phyloP scores from a whole-genome alignment of 2,329 filamentous ascomycete genomes.

The Scytalidium sp. region DNA sequence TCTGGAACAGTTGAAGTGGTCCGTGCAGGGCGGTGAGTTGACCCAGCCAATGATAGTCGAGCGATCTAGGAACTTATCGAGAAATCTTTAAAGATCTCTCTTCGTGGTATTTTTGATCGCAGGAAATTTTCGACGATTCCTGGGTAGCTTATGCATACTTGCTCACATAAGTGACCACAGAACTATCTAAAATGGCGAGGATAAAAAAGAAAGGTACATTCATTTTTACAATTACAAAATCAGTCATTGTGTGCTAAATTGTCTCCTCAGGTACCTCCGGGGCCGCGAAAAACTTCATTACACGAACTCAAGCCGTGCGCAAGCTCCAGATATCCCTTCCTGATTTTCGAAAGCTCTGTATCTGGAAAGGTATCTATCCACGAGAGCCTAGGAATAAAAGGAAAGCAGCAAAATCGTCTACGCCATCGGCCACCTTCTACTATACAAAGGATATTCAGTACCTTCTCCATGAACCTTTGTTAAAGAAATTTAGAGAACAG shows the following conservation, averaged over 20 bases:
- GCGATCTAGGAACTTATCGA: background rate
- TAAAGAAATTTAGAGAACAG: conserved; percentile 94
- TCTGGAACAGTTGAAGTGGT: conserved; percentile 27
- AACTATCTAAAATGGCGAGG: conserved; percentile 58
- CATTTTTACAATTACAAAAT: conserved; percentile 11
- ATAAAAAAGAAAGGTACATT: conserved; percentile 84
- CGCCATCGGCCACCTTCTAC: conserved; percentile 88
- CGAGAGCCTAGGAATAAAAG: conserved; percentile 96
- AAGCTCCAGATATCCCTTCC: conserved; percentile 97
- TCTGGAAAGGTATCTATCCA: conserved; percentile 99
- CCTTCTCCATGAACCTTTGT: conserved; percentile 90
- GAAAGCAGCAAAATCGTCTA: conserved; percentile 90
- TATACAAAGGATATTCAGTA: conserved; percentile 97
- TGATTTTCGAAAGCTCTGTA: conserved; percentile 97
- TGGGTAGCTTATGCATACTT: background rate
- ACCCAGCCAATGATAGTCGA: conserved; percentile 5
- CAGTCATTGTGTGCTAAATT: conserved; percentile 3
- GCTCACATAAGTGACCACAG: background rate
- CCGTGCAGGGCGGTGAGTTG: conserved; percentile 24
- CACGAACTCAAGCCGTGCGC: conserved; percentile 91
- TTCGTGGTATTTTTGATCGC: too few species aligned
- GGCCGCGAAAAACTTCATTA: conserved; percentile 97
- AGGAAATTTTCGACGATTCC: background rate
- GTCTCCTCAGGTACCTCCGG: conserved; percentile 66
- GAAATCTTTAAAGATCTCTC: background rate